Evolutionary conservation across 306 rosid genomes (phyloP).

Genomic region (Pyrus betulifolia): DNA sequence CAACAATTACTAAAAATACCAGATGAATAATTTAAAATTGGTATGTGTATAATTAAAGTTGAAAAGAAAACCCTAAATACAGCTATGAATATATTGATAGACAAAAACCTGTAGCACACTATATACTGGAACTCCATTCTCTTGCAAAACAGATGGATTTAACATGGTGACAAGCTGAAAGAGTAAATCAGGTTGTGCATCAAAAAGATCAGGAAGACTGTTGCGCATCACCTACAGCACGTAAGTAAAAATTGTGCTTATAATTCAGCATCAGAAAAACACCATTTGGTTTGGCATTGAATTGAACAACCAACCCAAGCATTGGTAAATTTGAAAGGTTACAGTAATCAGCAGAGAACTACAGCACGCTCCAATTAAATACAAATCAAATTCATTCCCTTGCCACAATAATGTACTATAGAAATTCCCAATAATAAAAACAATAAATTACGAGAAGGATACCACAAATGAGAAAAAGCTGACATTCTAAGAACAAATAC

Average conservation of each 20-base stretch:
- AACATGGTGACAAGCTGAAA: slow-evolving; percentile 98
- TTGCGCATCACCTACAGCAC: slow-evolving; percentile 81
- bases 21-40: not conserved
- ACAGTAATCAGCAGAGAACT: not conserved
- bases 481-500: not conserved
- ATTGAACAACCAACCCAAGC: not conserved
- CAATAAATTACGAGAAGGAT: not conserved
- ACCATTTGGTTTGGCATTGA: not conserved
- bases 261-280: not conserved
- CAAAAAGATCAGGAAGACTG: slow-evolving; percentile 97
- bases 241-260: not conserved
- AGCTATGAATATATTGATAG: not conserved
- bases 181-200: slow-evolving; percentile 93
- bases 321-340: not conserved
- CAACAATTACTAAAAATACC: not conserved
- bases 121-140: slow-evolving; percentile 82
- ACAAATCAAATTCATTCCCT: not conserved
- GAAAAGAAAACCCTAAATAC: not conserved
- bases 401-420: not conserved
- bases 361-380: no score
- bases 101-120: slow-evolving; percentile 66
- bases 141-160: slow-evolving; percentile 92
- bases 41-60: not conserved
- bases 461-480: not conserved
- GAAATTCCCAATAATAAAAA: not conserved